Evolutionary conservation across 169 alveolate genomes (phyloP).

Genomic region (Cryptosporidium felis): DNA sequence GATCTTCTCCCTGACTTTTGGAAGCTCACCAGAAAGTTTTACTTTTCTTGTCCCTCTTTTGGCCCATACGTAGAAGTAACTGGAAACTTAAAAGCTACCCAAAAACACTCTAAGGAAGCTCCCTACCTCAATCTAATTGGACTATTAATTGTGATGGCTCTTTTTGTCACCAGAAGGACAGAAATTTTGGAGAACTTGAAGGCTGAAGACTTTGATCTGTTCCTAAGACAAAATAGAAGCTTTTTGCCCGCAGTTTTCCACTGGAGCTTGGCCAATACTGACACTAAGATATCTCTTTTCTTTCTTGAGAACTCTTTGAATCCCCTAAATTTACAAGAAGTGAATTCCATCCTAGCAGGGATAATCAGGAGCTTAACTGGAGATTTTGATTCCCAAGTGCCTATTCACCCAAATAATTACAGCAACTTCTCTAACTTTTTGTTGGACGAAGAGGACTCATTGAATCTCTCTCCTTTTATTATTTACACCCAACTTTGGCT

Average conservation of each 20-base stretch:
- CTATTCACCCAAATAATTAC: background rate
- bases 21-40: background rate
- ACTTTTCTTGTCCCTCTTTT: background rate
- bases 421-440: background rate
- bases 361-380: background rate
- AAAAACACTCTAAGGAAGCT: background rate
- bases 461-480: background rate
- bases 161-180: background rate
- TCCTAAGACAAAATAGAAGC: background rate
- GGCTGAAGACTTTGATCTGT: background rate
- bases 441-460: background rate
- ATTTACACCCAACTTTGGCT: constrained; percentile 2
- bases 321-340: background rate
- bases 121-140: constrained; percentile 14
- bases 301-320: background rate
- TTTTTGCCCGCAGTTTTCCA: background rate
- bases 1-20: background rate
- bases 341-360: background rate
- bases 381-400: background rate
- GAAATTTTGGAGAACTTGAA: background rate
- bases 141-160: background rate
- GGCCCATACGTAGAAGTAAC: background rate
- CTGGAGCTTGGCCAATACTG: background rate
- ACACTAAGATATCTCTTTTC: background rate
- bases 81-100: background rate